Base-by-base conservation (phyloP, 257 asterid species). In the Salvia rosmarinus region DNA sequence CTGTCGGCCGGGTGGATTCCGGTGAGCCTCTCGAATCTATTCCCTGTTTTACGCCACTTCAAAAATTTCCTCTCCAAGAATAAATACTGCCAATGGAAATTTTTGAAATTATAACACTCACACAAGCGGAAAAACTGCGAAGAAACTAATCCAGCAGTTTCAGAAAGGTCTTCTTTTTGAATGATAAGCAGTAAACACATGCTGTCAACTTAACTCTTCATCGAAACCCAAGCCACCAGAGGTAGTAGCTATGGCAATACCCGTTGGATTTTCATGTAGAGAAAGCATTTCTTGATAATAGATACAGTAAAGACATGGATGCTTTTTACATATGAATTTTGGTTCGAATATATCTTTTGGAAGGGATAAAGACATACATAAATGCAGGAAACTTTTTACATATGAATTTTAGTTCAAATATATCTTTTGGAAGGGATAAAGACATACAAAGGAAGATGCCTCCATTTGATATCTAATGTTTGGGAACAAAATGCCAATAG, bases 1-100 rank as follows among this genome's bases (percentile, higher is more conserved):
- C 91, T 79, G 75, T 95, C 99, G 44, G 94, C 79, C 2, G 98
- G 98, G 71, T 91, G 91, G 79, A 91, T 85, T 67, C 99, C 99
- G 4, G 89, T 79, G 69, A 85, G 83, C 89, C 92, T 84, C 85
- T 95, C 98, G 47, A 95, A 78, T 82, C 89, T 80, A 78, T 87
- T 89, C 61, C 97, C 98, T 0, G 97, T 87, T 69, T 78, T 75
- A 21, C 77, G 73, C 98, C 97, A 88, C 83, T 86, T 89, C 32
- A 95, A 89, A 75, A 89, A 72, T 80, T 82, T 86, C 85, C 97
- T 87, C 88, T 95, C 99, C 95, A 85, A 78, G 17, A 90, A 51
- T 76, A 87, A 80, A 77, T 79, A 83, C 99, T 95, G 96, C 82
- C 78, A 54, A 58, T 74, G 77, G 68, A 65, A 72, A 75, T 56